Conservation (phyloP, 257 asterid genomes). For the Solanum piurae region DNA sequence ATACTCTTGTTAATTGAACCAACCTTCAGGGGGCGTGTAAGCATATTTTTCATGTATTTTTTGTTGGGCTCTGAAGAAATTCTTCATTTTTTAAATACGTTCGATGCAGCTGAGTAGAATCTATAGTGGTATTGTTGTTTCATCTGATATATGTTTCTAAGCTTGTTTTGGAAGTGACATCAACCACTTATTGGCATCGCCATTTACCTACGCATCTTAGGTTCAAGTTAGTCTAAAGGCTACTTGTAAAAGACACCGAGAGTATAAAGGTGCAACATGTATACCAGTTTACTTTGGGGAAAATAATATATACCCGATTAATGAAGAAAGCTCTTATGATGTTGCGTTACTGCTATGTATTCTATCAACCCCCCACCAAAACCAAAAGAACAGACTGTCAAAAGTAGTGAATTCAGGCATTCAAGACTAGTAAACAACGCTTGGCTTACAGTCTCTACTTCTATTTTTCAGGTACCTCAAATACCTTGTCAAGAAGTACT, state of each 20-base stretch:
- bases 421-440: neutral
- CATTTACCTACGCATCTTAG: neutral
- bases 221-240: neutral
- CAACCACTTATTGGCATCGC: neutral
- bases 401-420: neutral
- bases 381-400: neutral
- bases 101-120: neutral
- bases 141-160: neutral
- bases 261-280: neutral
- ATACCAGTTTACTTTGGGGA: neutral
- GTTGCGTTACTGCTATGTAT: neutral
- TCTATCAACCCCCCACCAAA: too few relatives aligned
- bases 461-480: conserved; percentile 44
- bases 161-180: neutral
- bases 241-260: neutral
- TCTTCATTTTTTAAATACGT: neutral
- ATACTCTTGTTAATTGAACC: neutral
- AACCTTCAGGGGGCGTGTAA: neutral
- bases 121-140: neutral
- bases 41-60: neutral
- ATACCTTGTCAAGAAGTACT: conserved; percentile 68
- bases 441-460: neutral
- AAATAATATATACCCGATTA: neutral
- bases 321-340: neutral
- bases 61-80: neutral